Percentiles rank a stretch among this genome's conserved stretches.
Conservation (phyloP, 495 filamentous ascomycete genomes). For the Podospora bellae-mahoneyi region DNA sequence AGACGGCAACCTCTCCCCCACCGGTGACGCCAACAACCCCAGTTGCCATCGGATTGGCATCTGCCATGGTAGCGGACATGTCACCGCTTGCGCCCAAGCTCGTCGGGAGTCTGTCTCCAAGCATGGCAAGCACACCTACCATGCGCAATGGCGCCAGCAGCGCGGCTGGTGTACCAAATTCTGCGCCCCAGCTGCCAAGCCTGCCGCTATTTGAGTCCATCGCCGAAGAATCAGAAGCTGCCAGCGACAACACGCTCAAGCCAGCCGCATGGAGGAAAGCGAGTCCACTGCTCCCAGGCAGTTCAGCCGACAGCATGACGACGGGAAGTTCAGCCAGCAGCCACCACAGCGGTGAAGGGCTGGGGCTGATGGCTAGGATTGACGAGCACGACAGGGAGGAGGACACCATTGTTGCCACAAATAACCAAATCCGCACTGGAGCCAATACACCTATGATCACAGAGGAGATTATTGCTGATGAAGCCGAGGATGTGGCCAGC, state of each 20-base stretch:
- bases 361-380: not conserved
- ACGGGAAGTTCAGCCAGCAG: slow-evolving; percentile 12
- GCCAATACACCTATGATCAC: slow-evolving; percentile 4
- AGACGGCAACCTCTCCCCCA: not conserved
- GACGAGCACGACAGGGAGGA: slow-evolving; percentile 14
- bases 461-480: not conserved
- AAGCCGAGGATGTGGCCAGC: slow-evolving; percentile 28
- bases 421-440: not conserved
- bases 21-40: slow-evolving; percentile 20
- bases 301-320: slow-evolving; percentile 37
- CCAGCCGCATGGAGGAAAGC: slow-evolving; percentile 10
- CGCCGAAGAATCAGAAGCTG: slow-evolving; percentile 23
- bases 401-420: slow-evolving; percentile 13
- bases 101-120: slow-evolving; percentile 12
- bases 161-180: slow-evolving; percentile 1
- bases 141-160: slow-evolving; percentile 13
- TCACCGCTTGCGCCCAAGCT: slow-evolving; percentile 24
- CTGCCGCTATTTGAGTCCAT: slow-evolving; percentile 28
- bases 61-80: slow-evolving; percentile 29
- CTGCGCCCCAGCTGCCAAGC: slow-evolving; percentile 25
- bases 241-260: not conserved
- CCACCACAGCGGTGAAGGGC: not conserved
- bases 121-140: slow-evolving; percentile 15
- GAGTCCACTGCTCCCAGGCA: slow-evolving; percentile 4
- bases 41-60: slow-evolving; percentile 25